These are phyloP conservation scores for Jacaranda copaia DNA, from an alignment of 257 asterid species.

Conservation along the genomic window DNA sequence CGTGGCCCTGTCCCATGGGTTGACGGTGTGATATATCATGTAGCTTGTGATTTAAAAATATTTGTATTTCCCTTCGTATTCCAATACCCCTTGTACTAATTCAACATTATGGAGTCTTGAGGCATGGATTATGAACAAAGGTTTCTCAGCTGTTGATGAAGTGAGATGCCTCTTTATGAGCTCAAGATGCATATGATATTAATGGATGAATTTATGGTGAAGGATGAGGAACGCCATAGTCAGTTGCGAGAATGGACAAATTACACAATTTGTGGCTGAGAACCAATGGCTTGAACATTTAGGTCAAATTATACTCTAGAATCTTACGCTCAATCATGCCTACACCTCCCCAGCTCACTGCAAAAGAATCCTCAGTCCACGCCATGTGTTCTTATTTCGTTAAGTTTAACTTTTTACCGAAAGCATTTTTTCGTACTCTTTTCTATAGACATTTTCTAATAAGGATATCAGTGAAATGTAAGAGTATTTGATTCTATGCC, in stretches of 20 bases:
- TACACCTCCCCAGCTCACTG: background rate
- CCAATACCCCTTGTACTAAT: too few species aligned
- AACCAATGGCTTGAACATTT: background rate
- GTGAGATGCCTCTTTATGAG: background rate
- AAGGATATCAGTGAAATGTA: background rate
- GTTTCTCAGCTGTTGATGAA: background rate
- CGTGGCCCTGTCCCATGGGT: too few species aligned
- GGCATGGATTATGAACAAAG: too few species aligned
- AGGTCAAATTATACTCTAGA: background rate
- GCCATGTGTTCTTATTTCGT: background rate
- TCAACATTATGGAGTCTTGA: too few species aligned
- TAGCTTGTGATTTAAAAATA: too few species aligned
- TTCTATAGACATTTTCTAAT: background rate
- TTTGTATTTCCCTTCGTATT: too few species aligned
- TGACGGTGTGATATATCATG: too few species aligned
- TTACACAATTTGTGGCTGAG: too few species aligned
- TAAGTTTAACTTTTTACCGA: background rate
- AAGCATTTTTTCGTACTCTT: background rate
- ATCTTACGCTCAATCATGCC: conserved; percentile 5
- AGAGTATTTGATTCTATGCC: background rate
- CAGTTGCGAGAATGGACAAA: too few species aligned
- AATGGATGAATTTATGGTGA: too few species aligned
- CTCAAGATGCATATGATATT: background rate
- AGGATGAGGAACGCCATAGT: too few species aligned
- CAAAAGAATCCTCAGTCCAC: background rate